Conservation (phyloP, 108 stramenopile genomes). For the Cylindrotheca fusiformis region DNA sequence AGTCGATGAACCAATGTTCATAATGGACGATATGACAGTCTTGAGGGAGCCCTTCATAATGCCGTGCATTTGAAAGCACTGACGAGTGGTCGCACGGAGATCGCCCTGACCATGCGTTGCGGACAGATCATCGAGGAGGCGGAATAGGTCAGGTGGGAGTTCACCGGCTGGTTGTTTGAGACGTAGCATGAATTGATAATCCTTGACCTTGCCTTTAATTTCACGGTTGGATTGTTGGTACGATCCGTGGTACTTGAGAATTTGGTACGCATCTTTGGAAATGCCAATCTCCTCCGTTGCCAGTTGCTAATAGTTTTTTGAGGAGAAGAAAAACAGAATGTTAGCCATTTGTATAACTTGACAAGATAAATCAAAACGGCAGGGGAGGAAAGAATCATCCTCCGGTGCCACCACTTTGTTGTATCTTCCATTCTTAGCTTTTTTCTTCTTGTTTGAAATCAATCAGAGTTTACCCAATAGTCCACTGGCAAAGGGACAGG, state of each 20-base stretch:
- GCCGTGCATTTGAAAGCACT: constrained; percentile 98
- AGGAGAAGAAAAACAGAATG: constrained; percentile 1
- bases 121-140: constrained; percentile 87
- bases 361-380: neutral
- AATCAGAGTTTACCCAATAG: constrained; percentile 88
- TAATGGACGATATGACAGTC: constrained; percentile 93
- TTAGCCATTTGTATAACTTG: neutral
- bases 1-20: constrained; percentile 94
- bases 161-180: constrained; percentile 98
- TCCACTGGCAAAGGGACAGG: constrained; percentile 90
- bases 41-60: constrained; percentile 95
- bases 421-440: no score
- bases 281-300: constrained; percentile 75
- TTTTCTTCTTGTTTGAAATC: no score
- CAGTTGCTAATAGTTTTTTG: constrained; percentile 46
- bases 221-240: constrained; percentile 98
- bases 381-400: no score
- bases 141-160: constrained; percentile 88
- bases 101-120: constrained; percentile 91
- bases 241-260: constrained; percentile 97
- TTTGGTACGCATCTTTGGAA: constrained; percentile 87
- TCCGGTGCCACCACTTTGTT: no score
- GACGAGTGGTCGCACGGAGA: constrained; percentile 95
- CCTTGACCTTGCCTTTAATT: constrained; percentile 72
- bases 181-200: constrained; percentile 98